These are phyloP conservation scores for Aspergillus felis DNA, from an alignment of 2,329 filamentous ascomycete genomes.

Conservation along the genomic window DNA sequence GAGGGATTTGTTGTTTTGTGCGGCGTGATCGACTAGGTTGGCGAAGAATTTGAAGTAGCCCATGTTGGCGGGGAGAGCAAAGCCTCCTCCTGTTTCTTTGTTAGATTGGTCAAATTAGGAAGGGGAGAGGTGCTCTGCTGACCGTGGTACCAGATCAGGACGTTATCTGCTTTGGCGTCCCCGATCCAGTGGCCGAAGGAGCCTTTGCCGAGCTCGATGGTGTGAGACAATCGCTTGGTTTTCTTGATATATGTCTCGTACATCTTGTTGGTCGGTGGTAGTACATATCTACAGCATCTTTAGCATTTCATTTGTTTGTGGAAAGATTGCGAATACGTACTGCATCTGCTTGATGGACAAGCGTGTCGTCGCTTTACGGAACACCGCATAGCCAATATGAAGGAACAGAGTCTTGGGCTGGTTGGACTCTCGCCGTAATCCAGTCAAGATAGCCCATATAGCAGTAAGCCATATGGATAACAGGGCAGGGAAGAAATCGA, in stretches of 20 bases:
- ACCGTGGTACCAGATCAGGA: slow-evolving; percentile 41
- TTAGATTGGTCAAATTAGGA: background rate
- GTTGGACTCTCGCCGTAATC: slow-evolving; percentile 23
- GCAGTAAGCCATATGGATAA: slow-evolving; percentile 22
- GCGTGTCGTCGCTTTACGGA: slow-evolving; percentile 29
- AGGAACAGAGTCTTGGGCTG: slow-evolving; percentile 29
- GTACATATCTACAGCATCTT: slow-evolving; percentile 11
- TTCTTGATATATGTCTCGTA: slow-evolving; percentile 28
- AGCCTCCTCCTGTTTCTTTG: slow-evolving; percentile 50
- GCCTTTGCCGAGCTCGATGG: slow-evolving; percentile 30
- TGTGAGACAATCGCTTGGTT: slow-evolving; percentile 19
- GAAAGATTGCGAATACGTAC: slow-evolving; percentile 9
- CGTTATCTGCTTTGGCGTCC: slow-evolving; percentile 31
- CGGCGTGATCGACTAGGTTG: slow-evolving; percentile 42
- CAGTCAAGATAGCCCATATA: slow-evolving; percentile 26
- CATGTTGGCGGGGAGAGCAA: slow-evolving; percentile 45
- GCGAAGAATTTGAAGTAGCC: slow-evolving; percentile 49
- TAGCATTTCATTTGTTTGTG: background rate
- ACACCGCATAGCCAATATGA: slow-evolving; percentile 33
- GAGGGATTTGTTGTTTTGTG: slow-evolving; percentile 42
- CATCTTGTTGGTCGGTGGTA: slow-evolving; percentile 23
- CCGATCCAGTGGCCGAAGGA: slow-evolving; percentile 39
- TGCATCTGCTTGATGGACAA: slow-evolving; percentile 28
- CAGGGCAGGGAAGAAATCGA: slow-evolving; percentile 31
- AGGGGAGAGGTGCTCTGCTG: background rate